Evolutionary conservation across 2,329 filamentous ascomycete genomes (phyloP).

Genomic region (Clarireedia paspali): DNA sequence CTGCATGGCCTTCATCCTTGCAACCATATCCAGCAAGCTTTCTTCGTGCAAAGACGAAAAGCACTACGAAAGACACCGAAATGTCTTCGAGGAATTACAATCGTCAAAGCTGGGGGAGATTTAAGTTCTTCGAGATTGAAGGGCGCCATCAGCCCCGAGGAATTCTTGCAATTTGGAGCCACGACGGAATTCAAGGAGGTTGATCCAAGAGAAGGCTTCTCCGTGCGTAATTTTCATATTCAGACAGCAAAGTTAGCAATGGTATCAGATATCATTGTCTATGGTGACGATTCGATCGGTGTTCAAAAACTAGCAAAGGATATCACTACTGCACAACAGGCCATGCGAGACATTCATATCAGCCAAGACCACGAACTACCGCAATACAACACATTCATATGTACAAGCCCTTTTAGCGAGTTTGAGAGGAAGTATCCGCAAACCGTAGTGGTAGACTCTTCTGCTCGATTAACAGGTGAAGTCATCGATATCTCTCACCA

Average conservation of each 20-base stretch:
- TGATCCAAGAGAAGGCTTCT: slow-evolving; percentile 86
- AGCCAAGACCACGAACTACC: slow-evolving; percentile 46
- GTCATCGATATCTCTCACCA: slow-evolving; percentile 85
- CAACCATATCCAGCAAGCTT: slow-evolving; percentile 82
- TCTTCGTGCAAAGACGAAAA: slow-evolving; percentile 74
- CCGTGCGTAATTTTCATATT: slow-evolving; percentile 94
- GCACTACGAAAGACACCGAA: slow-evolving; percentile 62
- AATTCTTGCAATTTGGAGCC: slow-evolving; percentile 51
- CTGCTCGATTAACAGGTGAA: slow-evolving; percentile 64
- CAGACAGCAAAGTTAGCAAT: slow-evolving; percentile 82
- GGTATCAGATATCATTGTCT: slow-evolving; percentile 87
- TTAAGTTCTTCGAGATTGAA: slow-evolving; percentile 69
- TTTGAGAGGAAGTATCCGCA: slow-evolving; percentile 65
- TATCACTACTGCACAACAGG: slow-evolving; percentile 68
- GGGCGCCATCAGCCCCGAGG: slow-evolving; percentile 75
- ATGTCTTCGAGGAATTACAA: slow-evolving; percentile 71
- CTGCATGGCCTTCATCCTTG: slow-evolving; percentile 84
- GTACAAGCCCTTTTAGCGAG: slow-evolving; percentile 53
- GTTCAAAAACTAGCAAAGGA: slow-evolving; percentile 57
- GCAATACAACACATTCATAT: slow-evolving; percentile 80
- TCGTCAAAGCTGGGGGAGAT: slow-evolving; percentile 86
- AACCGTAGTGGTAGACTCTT: slow-evolving; percentile 67
- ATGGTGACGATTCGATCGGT: slow-evolving; percentile 62
- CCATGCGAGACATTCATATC: slow-evolving; percentile 62
- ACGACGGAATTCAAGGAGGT: slow-evolving; percentile 59